Base-by-base conservation (phyloP, 441 rosid genomes). In the Capsella rubella region DNA sequence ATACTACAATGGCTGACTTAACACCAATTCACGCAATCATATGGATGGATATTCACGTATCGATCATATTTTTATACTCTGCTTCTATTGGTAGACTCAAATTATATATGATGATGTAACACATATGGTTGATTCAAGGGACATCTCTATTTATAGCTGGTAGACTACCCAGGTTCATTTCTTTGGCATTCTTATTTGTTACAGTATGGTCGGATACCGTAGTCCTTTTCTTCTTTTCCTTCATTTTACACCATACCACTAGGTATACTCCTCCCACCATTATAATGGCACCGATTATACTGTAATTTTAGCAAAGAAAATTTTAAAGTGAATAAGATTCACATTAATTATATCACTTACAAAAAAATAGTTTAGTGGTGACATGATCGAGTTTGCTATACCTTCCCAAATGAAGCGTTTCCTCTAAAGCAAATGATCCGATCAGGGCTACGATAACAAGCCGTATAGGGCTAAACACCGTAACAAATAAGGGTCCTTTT, bases 351-450 rank as follows among this genome's bases (percentile, higher is more conserved):
- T 46, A 39, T 59, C n/a, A 32, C 8, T 18, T 40, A 60, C 57
- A 55, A 21, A 43, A 43, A 64, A 55, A 10, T 25, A 54, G 15
- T 46, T 63, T 61, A 51, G 37, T 53, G 34, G 12, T 42, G 27
- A n/a, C 29, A 51, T 13, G 40, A 39, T 40, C 16, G 47, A 39
- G 40, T 56, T 49, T 47, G 50, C 25, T 32, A 14, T 75, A 84
- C 87, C 85, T 80, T 42, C 87, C 87, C 6, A 78, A 25, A 40
- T 78, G 69, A 10, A 84, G 69, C 15, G 75, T 50, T 72, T 84
- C 87, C 2, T 80, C 78, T 69, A 84, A 63, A 42, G 80, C 15
- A 54, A 80, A 61, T 46, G 82, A 75, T 46, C 80, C 84, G 2
- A 49, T 74, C 11, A 82, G 64, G 60, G 82, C 78, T 13, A 82